A percentile compares a stretch with the other conserved stretches of the same genome.
Conservation (phyloP, 345 rosid species). For the Populus euphratica region DNA sequence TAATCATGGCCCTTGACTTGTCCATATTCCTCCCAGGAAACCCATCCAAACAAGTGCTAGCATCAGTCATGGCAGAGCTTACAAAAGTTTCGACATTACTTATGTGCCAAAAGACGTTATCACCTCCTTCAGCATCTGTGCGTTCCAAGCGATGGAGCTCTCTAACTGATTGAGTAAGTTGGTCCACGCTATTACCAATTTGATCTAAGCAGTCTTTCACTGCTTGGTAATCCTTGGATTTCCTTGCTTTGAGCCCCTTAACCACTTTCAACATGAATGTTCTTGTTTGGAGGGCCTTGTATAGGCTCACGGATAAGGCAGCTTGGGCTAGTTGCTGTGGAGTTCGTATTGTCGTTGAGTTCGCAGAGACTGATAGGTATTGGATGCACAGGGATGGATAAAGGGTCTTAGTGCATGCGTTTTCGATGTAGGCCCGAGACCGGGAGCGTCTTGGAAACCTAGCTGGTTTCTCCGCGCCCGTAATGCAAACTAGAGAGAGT, state of each 20-base stretch:
- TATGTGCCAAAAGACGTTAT: constrained; percentile 45
- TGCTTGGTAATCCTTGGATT: constrained; percentile 39
- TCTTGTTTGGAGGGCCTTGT: constrained; percentile 46
- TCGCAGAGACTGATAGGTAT: constrained; percentile 42
- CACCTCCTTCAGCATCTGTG: constrained; percentile 7
- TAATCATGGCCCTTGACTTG: constrained; percentile 67
- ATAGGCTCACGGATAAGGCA: constrained; percentile 61
- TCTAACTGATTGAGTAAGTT: constrained; percentile 51
- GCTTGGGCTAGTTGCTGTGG: constrained; percentile 58
- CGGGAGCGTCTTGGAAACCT: constrained; percentile 4
- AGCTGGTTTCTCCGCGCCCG: constrained; percentile 17
- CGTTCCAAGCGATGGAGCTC: constrained; percentile 47
- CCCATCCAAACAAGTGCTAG: constrained; percentile 48
- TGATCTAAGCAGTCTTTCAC: constrained; percentile 65
- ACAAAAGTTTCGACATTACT: constrained; percentile 72
- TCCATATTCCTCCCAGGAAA: constrained; percentile 56
- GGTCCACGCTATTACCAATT: constrained; percentile 48
- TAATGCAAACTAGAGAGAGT: constrained; percentile 9
- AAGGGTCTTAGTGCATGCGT: constrained; percentile 53
- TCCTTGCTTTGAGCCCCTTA: constrained; percentile 31
- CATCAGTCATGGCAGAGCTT: constrained; percentile 69
- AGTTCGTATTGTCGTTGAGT: constrained; percentile 27
- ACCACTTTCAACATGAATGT: constrained; percentile 50
- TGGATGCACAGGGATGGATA: constrained; percentile 54
- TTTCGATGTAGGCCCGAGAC: constrained; percentile 33